Evolutionary conservation across 768 basidiomycete genomes (phyloP).

Genomic region (Termitomyces sp.): DNA sequence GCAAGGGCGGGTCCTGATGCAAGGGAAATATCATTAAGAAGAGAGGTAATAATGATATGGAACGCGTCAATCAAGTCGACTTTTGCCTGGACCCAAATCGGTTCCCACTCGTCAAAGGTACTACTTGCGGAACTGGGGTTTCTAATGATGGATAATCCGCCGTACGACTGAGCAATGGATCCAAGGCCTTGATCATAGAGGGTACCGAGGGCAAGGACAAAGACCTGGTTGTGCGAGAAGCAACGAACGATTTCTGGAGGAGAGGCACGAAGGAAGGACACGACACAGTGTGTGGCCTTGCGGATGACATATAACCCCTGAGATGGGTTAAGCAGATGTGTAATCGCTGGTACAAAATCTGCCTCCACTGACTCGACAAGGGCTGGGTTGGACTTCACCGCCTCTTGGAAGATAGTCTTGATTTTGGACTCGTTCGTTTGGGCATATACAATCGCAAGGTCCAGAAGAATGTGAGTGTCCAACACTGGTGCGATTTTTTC

Average conservation of each 20-base stretch:
- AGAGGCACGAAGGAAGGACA: conserved; percentile 46
- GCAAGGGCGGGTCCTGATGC: conserved; percentile 39
- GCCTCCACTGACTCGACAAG: conserved; percentile 27
- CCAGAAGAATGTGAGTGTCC: conserved; percentile 52
- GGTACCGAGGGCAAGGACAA: conserved; percentile 51
- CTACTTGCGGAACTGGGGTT: conserved; percentile 18
- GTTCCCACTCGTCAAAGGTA: conserved; percentile 61
- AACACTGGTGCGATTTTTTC: conserved; percentile 46
- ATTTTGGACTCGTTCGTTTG: conserved; percentile 37
- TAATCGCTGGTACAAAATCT: conserved; percentile 57
- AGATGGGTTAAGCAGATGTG: conserved; percentile 38
- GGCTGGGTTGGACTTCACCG: conserved; percentile 27
- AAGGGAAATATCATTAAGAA: conserved; percentile 43
- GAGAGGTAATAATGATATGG: conserved; percentile 49
- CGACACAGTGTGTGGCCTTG: conserved; percentile 55
- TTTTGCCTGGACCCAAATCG: conserved; percentile 69
- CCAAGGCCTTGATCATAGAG: conserved; percentile 58
- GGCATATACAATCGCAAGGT: conserved; percentile 57
- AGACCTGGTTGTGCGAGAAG: conserved; percentile 47
- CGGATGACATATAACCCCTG: conserved; percentile 60
- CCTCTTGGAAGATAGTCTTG: conserved; percentile 37
- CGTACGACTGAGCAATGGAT: conserved; percentile 53
- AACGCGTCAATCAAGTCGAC: conserved; percentile 66
- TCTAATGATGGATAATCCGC: conserved; percentile 38
- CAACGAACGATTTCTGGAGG: conserved; percentile 43